These are phyloP conservation scores for Medakamo hakoo DNA, from an alignment of 139 green algal species.

Conservation along the genomic window DNA sequence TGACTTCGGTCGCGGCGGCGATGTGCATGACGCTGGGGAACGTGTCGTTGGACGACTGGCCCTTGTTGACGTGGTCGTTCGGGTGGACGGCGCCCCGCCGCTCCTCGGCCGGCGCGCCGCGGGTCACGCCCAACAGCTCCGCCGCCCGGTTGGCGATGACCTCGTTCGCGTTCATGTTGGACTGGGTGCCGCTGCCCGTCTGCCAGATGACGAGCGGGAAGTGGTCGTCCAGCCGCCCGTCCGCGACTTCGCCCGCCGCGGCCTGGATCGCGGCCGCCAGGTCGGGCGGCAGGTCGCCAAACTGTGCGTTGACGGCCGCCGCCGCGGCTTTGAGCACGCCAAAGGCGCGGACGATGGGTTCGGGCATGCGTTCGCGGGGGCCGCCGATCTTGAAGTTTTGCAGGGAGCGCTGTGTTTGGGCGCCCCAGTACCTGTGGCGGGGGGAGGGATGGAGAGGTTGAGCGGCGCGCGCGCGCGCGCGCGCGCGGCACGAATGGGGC, in stretches of 20 bases:
- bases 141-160: slow-evolving; percentile 76
- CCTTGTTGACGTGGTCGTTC: slow-evolving; percentile 96
- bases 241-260: slow-evolving; percentile 57
- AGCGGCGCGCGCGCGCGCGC: background rate
- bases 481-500: background rate
- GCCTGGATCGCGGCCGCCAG: slow-evolving; percentile 32
- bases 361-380: slow-evolving; percentile 72
- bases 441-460: background rate
- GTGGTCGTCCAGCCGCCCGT: slow-evolving; percentile 71
- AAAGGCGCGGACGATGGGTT: slow-evolving; percentile 76
- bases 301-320: slow-evolving; percentile 45
- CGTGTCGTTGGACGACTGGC: slow-evolving; percentile 90
- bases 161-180: slow-evolving; percentile 97
- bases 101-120: too few relatives aligned
- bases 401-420: slow-evolving; percentile 86
- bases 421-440: slow-evolving; percentile 76
- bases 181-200: slow-evolving; percentile 84
- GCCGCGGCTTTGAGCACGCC: slow-evolving; percentile 77
- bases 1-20: slow-evolving; percentile 52
- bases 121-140: slow-evolving; percentile 60
- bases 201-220: slow-evolving; percentile 92
- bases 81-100: slow-evolving; percentile 78
- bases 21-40: slow-evolving; percentile 96
- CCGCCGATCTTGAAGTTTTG: slow-evolving; percentile 98
- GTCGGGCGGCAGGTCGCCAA: slow-evolving; percentile 17